Evolutionary conservation across 1,139 yeast genomes (phyloP), one percentile per base, ranked within the genome.

Genomic region (Yamadazyma mexicana): DNA sequence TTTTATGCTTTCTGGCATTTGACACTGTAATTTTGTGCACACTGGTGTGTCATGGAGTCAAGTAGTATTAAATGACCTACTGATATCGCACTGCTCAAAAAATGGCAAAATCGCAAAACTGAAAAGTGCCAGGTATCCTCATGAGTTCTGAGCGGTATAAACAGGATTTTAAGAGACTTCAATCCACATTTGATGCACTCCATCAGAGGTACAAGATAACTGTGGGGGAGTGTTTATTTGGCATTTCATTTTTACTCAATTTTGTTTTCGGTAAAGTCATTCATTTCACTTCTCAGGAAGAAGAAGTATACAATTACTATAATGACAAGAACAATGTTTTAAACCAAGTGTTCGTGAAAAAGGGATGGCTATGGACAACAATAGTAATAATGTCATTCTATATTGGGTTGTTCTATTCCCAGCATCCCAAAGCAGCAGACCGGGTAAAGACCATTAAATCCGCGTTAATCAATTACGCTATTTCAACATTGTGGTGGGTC

Each of bases 321-420:
- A 78, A 83, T 41, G 64, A 77, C 44, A 84, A 83, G 57, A 62
- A 73, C 32, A 86, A 86, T 58, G 34, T 89, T 15, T 58, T 91
- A 46, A 92, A 92, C 59, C 75, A 74, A 25, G 38, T 75, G 4
- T 86, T 92, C 58, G 96, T 91, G 32, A 92, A 92, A 55, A 73
- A 73, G 31, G 98, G 97, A 2, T 92, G 98, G 98, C 73, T 80
- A 12, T 92, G 98, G 98, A 89, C 96, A 1, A 74, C 89, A 0
- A 17, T 64, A 3, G 57, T 51, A 14, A 48, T 71, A 6, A 42
- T 54, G 1, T 38, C 50, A 5, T 71, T 69, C 45, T 70, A 69
- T 43, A 54, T 43, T 2, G 28, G 46, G n/a, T 22, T 55, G 2
- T 14, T 53, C 2, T 40, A 33, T 14, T 37, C 40, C 25, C 31